These are phyloP conservation scores for Musa balbisiana DNA, from an alignment of 202 grass and related monocot genomes.

Conservation along the genomic window DNA sequence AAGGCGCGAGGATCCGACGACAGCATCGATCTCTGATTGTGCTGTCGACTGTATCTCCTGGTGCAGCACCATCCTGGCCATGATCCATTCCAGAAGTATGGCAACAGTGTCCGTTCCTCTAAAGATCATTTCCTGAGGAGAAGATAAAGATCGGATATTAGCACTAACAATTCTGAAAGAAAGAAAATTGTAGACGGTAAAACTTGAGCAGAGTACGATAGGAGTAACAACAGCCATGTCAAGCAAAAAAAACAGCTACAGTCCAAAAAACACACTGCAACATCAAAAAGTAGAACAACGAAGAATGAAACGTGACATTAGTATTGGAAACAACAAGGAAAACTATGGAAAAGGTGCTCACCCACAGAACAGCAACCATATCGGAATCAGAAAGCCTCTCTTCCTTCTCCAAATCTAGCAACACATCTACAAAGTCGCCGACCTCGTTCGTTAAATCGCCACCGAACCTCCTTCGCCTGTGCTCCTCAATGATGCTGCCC, in stretches of 20 bases:
- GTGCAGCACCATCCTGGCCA: slow-evolving; percentile 15
- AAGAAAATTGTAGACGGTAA: too few relatives aligned
- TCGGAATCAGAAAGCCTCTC: slow-evolving; percentile 6
- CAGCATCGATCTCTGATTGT: slow-evolving; percentile 4
- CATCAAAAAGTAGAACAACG: too few relatives aligned
- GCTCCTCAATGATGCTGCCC: neutral
- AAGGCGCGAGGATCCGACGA: neutral
- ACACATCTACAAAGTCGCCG: neutral
- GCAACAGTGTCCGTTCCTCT: slow-evolving; percentile 9
- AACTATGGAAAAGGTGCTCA: neutral
- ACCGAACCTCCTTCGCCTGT: neutral
- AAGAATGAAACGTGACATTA: too few relatives aligned
- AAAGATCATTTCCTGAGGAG: slow-evolving; percentile 17
- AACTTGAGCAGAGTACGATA: too few relatives aligned
- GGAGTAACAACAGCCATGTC: too few relatives aligned
- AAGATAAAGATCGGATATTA: neutral
- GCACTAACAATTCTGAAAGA: too few relatives aligned
- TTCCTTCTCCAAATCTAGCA: slow-evolving; percentile 10
- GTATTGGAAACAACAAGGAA: too few relatives aligned
- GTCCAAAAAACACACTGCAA: too few relatives aligned
- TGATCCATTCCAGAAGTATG: slow-evolving; percentile 20
- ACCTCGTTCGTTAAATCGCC: neutral
- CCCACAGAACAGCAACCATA: slow-evolving; percentile 5
- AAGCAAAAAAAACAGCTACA: too few relatives aligned
- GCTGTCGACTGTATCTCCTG: neutral